These are phyloP conservation scores for Atkinsonella texensis DNA, from an alignment of 2,329 filamentous ascomycete species.

Conservation along the genomic window DNA sequence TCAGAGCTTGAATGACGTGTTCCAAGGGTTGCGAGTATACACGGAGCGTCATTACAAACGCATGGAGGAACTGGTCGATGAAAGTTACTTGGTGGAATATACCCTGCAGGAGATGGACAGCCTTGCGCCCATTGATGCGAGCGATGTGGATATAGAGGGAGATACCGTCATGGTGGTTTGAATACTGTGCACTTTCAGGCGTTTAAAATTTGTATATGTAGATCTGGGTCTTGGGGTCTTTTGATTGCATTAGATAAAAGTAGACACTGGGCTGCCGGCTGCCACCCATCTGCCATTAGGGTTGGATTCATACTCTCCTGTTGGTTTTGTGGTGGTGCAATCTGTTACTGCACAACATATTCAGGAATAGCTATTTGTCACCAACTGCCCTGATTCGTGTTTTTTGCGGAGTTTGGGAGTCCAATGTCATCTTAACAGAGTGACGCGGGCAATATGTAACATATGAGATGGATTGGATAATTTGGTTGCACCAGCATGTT, in stretches of 20 bases:
- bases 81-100: conserved; percentile 91
- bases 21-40: conserved; percentile 80
- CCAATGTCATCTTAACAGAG: no score
- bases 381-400: no score
- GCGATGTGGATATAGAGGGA: conserved; percentile 15
- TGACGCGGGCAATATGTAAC: no score
- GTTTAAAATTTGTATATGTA: not conserved
- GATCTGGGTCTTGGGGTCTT: not conserved
- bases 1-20: conserved; percentile 65
- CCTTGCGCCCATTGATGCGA: conserved; percentile 35
- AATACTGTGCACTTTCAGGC: not conserved
- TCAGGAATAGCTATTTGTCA: no score
- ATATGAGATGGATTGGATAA: no score
- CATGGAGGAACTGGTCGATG: conserved; percentile 80
- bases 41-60: conserved; percentile 88
- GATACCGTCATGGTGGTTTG: conserved; percentile 6
- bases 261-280: no score
- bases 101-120: conserved; percentile 87
- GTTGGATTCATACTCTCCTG: no score
- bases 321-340: no score
- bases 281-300: no score
- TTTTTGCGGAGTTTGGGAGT: no score
- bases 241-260: no score
- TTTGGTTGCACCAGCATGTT: not conserved
- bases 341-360: no score